These are phyloP conservation scores for Sonneratia caseolaris DNA, from an alignment of 345 rosid species.

Conservation along the genomic window DNA sequence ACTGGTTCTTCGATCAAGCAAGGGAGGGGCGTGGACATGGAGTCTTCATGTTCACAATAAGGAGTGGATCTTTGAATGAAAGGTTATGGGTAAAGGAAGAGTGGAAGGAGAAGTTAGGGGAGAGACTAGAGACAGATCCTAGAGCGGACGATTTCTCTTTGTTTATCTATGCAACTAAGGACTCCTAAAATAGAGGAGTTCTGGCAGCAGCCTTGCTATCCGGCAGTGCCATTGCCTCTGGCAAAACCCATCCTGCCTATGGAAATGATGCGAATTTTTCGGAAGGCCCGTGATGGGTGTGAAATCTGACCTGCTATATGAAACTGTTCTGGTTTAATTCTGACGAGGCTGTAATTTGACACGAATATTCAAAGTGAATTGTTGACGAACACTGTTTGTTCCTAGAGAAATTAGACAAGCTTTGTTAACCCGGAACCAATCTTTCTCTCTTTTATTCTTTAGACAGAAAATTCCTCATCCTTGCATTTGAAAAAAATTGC, in stretches of 20 bases:
- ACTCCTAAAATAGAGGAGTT: constrained; percentile 17
- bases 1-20: constrained; percentile 63
- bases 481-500: too few species aligned
- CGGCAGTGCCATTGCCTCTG: not conserved
- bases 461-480: too few species aligned
- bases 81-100: constrained; percentile 72
- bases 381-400: not conserved
- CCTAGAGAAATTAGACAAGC: not conserved
- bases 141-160: constrained; percentile 49
- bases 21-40: constrained; percentile 44
- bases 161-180: constrained; percentile 72
- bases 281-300: too few species aligned
- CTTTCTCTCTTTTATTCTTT: too few species aligned
- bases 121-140: constrained; percentile 22
- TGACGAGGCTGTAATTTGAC: too few species aligned
- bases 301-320: too few species aligned
- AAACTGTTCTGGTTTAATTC: too few species aligned
- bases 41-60: constrained; percentile 84
- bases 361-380: too few species aligned
- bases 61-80: constrained; percentile 55
- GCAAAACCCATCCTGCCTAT: not conserved
- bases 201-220: not conserved
- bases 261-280: not conserved
- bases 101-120: constrained; percentile 35
- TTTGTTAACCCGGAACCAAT: too few species aligned